These are phyloP conservation scores for Takashimella koratensis DNA, from an alignment of 1,284 basidiomycete species.

Conservation along the genomic window DNA sequence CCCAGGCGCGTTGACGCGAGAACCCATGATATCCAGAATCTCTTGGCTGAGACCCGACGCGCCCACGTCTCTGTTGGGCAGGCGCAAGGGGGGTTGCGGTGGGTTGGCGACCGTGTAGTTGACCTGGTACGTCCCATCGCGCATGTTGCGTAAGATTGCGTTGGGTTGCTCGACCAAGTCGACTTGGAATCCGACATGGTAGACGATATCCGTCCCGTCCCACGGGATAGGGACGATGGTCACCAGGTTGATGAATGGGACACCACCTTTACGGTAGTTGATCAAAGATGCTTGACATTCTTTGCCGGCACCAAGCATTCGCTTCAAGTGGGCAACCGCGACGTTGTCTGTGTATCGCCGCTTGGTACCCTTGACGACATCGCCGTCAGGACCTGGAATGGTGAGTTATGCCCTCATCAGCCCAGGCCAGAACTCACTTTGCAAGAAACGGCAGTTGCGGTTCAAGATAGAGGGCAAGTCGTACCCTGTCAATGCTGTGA, in stretches of 20 bases:
- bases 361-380: conserved; percentile 60
- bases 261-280: conserved; percentile 82
- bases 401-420: conserved; percentile 73
- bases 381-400: conserved; percentile 58
- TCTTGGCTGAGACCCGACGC: conserved; percentile 28
- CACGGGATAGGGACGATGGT: conserved; percentile 73
- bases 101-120: conserved; percentile 52
- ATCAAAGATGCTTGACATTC: conserved; percentile 84
- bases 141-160: conserved; percentile 70
- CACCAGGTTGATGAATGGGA: conserved; percentile 81
- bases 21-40: conserved; percentile 35
- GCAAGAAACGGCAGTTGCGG: conserved; percentile 76
- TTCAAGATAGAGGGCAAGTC: conserved; percentile 72
- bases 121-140: conserved; percentile 67
- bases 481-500: conserved; percentile 80
- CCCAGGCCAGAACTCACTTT: conserved; percentile 55
- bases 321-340: conserved; percentile 66
- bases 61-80: conserved; percentile 17
- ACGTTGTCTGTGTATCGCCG: conserved; percentile 65
- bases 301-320: conserved; percentile 65
- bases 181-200: conserved; percentile 89
- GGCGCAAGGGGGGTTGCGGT: conserved; percentile 28
- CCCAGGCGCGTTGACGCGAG: conserved; percentile 18
- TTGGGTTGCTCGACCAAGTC: conserved; percentile 84
- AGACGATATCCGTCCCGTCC: conserved; percentile 68